phyloP scores from a whole-genome alignment of 1,139 yeast species.

The Hemisphaericaspora xylanilytica region DNA sequence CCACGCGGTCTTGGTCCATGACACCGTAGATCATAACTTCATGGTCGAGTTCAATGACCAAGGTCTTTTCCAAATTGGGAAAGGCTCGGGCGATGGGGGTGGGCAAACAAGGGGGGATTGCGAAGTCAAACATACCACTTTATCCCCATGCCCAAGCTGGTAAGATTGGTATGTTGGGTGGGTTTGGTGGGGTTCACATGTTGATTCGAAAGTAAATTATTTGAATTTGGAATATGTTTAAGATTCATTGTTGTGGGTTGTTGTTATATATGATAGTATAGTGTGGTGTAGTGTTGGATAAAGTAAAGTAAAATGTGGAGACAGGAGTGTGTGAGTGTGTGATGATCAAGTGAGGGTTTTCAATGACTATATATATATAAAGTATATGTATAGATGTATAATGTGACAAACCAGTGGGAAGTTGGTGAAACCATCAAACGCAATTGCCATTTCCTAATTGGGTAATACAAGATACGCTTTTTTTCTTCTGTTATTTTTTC shows the following conservation, averaged over 20 bases:
- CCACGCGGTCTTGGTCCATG: background rate
- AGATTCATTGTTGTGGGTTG: constrained; percentile 7
- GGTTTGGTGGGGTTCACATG: constrained; percentile 1
- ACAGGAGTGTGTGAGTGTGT: no score
- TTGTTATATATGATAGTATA: background rate
- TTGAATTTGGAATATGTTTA: constrained; percentile 10
- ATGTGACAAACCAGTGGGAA: no score
- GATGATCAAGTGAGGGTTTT: no score
- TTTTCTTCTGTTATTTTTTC: background rate
- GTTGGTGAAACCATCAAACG: constrained; percentile 2
- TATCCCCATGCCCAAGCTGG: constrained; percentile 10
- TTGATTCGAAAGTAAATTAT: constrained; percentile 2
- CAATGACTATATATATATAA: no score
- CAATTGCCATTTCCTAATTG: constrained; percentile 1
- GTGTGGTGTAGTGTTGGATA: no score
- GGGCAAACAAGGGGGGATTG: constrained; percentile 12
- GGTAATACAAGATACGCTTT: background rate
- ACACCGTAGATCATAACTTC: constrained; percentile 6
- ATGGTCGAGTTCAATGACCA: constrained; percentile 10
- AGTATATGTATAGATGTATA: no score
- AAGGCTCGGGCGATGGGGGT: background rate
- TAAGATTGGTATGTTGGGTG: constrained; percentile 2
- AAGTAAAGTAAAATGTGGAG: no score
- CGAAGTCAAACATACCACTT: constrained; percentile 22
- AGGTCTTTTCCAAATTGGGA: constrained; percentile 2